phyloP scores from a whole-genome alignment of 1,284 basidiomycete genomes.

The Ustilago xerochloae region DNA sequence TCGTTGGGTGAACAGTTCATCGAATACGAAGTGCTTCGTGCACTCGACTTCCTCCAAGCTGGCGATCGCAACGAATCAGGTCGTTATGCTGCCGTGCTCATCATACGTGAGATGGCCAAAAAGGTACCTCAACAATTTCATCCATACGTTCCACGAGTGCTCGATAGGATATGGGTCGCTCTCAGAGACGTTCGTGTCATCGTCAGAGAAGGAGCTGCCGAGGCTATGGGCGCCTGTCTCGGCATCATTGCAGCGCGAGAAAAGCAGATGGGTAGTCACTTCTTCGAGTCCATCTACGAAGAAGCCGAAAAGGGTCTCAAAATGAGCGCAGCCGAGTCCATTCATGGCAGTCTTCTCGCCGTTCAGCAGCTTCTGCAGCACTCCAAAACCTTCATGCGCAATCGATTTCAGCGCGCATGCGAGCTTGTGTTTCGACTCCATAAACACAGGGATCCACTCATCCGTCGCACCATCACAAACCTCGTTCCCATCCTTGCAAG shows the following conservation, averaged over 20 bases:
- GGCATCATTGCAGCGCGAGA: slow-evolving; percentile 64
- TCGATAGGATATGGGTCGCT: slow-evolving; percentile 67
- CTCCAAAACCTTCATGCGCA: slow-evolving; percentile 95
- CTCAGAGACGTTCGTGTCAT: slow-evolving; percentile 63
- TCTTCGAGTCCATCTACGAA: slow-evolving; percentile 72
- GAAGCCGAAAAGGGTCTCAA: slow-evolving; percentile 89
- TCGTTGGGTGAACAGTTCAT: slow-evolving; percentile 87
- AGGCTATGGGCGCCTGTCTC: slow-evolving; percentile 67
- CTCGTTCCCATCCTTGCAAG: slow-evolving; percentile 64
- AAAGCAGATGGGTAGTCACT: slow-evolving; percentile 66
- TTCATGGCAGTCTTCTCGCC: slow-evolving; percentile 92
- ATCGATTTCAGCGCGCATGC: slow-evolving; percentile 86
- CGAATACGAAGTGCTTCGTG: slow-evolving; percentile 83
- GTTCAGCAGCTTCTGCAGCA: slow-evolving; percentile 91
- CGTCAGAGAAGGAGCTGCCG: slow-evolving; percentile 65
- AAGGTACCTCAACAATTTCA: slow-evolving; percentile 67
- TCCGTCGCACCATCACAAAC: slow-evolving; percentile 73
- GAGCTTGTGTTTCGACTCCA: slow-evolving; percentile 92
- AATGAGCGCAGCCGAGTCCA: slow-evolving; percentile 81
- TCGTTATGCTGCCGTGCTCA: slow-evolving; percentile 67
- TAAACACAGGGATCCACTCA: slow-evolving; percentile 87
- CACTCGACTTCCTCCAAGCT: slow-evolving; percentile 77
- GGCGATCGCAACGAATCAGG: slow-evolving; percentile 70
- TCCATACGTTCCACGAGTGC: slow-evolving; percentile 61
- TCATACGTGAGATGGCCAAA: slow-evolving; percentile 66